A percentile compares a stretch with the other conserved stretches of the same genome.
Evolutionary conservation across 2,329 filamentous ascomycete species (phyloP).

Genomic region (Fusarium sp.): DNA sequence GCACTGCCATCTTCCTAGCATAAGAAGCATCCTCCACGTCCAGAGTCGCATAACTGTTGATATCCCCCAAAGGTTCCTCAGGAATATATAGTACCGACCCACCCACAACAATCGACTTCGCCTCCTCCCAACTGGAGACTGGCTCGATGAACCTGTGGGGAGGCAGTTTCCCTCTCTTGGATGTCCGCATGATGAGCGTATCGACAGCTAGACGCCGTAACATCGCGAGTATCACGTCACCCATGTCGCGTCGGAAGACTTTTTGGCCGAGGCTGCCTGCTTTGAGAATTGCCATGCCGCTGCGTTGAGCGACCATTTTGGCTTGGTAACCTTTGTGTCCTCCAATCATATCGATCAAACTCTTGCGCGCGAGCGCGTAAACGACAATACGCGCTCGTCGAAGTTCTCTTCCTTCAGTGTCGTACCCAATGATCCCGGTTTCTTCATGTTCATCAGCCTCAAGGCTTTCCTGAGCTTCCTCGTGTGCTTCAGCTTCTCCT

Average conservation of each 20-base stretch:
- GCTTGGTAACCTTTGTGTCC: not conserved
- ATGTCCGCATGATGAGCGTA: slow-evolving; percentile 51
- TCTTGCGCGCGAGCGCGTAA: slow-evolving; percentile 47
- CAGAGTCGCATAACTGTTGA: slow-evolving; percentile 58
- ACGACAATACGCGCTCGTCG: slow-evolving; percentile 21
- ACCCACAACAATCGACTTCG: slow-evolving; percentile 52
- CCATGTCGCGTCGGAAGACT: slow-evolving; percentile 64
- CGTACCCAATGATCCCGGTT: not conserved
- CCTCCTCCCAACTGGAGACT: slow-evolving; percentile 58
- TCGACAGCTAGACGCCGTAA: slow-evolving; percentile 61
- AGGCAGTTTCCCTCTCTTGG: slow-evolving; percentile 5
- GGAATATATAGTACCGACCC: slow-evolving; percentile 60
- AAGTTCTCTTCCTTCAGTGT: not conserved
- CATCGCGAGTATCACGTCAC: slow-evolving; percentile 60
- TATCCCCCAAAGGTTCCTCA: slow-evolving; percentile 33
- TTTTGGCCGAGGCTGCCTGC: not conserved
- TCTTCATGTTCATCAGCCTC: not conserved
- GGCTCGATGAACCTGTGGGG: slow-evolving; percentile 53
- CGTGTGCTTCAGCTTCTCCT: not conserved
- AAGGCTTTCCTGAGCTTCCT: not conserved
- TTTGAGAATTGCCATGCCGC: slow-evolving; percentile 42
- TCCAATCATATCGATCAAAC: slow-evolving; percentile 43
- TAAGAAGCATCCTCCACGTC: slow-evolving; percentile 51
- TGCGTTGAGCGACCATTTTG: slow-evolving; percentile 36
- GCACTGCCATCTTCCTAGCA: slow-evolving; percentile 58